These are phyloP conservation scores for Pelagophyceae sp. DNA, from an alignment of 352 stramenopile species.

Conservation along the genomic window DNA sequence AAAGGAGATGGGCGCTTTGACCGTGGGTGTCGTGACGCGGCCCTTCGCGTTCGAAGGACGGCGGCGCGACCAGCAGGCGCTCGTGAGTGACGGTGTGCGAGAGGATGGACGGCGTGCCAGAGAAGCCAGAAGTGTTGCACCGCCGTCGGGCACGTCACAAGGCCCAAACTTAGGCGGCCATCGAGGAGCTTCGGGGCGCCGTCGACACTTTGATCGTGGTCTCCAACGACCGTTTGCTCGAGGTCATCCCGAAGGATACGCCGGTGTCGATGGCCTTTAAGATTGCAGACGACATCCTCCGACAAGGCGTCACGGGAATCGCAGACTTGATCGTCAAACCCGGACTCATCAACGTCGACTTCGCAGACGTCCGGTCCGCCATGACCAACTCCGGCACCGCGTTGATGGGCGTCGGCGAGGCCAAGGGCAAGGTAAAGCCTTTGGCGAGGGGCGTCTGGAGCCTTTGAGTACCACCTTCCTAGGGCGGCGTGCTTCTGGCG, in stretches of 20 bases:
- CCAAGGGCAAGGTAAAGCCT: slow-evolving; percentile 73
- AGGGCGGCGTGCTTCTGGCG: slow-evolving; percentile 68
- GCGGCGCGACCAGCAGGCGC: slow-evolving; percentile 72
- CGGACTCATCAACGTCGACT: slow-evolving; percentile 88
- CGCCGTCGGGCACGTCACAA: too few species aligned
- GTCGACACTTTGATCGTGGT: slow-evolving; percentile 88
- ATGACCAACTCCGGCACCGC: slow-evolving; percentile 77
- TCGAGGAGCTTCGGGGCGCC: slow-evolving; percentile 73
- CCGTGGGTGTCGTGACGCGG: slow-evolving; percentile 87
- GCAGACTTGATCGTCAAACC: slow-evolving; percentile 69
- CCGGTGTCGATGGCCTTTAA: slow-evolving; percentile 54
- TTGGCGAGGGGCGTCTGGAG: too few species aligned
- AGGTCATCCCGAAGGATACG: slow-evolving; percentile 64
- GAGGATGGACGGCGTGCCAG: too few species aligned
- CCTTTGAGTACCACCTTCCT: too few species aligned
- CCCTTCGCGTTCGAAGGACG: slow-evolving; percentile 87
- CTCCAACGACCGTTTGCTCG: slow-evolving; percentile 77
- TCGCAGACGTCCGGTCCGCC: slow-evolving; percentile 86
- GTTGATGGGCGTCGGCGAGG: slow-evolving; percentile 85
- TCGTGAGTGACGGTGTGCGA: too few species aligned
- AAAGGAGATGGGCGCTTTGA: slow-evolving; percentile 80
- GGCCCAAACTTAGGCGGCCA: too few species aligned
- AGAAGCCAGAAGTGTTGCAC: too few species aligned
- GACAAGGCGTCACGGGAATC: slow-evolving; percentile 64
- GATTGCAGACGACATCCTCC: slow-evolving; percentile 63